Percentiles rank a stretch among this genome's conserved stretches.
These are phyloP conservation scores for Volvox africanus DNA, from an alignment of 139 green algal species.

Conservation along the genomic window DNA sequence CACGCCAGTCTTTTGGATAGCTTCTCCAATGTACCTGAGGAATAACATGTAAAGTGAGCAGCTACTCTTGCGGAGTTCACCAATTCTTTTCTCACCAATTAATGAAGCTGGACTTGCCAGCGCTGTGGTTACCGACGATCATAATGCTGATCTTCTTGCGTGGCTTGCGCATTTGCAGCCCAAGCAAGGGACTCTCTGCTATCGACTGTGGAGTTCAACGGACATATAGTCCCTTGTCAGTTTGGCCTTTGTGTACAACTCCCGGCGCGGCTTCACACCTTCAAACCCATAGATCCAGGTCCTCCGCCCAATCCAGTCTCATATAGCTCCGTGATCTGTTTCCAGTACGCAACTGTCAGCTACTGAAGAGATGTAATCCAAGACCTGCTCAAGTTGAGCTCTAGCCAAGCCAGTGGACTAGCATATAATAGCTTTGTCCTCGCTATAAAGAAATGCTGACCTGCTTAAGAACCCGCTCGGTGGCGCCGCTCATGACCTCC, in stretches of 20 bases:
- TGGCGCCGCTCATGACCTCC: slow-evolving; percentile 32
- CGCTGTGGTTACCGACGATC: slow-evolving; percentile 82
- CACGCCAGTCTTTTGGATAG: slow-evolving; percentile 72
- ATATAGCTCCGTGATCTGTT: slow-evolving; percentile 46
- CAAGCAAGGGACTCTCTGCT: slow-evolving; percentile 45
- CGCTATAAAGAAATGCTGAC: too few relatives aligned
- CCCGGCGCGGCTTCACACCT: neutral
- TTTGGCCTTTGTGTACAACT: neutral
- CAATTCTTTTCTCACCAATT: slow-evolving; percentile 70
- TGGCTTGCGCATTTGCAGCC: slow-evolving; percentile 66
- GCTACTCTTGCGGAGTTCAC: neutral
- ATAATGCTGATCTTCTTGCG: slow-evolving; percentile 77
- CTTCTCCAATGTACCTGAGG: slow-evolving; percentile 70
- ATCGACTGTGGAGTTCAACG: slow-evolving; percentile 17
- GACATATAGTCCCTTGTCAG: neutral
- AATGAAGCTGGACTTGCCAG: slow-evolving; percentile 81
- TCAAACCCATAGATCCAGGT: neutral
- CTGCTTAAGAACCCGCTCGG: slow-evolving; percentile 36
- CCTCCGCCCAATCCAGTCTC: neutral
- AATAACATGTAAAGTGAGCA: neutral
- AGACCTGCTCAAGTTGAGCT: too few relatives aligned
- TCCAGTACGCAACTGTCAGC: too few relatives aligned
- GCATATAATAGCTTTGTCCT: too few relatives aligned
- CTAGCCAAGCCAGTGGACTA: too few relatives aligned
- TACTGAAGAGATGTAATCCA: too few relatives aligned